Percentiles rank a stretch among this genome's conserved stretches.
Evolutionary conservation across 2,329 filamentous ascomycete species (phyloP).

Genomic region (Helotiales sp.): DNA sequence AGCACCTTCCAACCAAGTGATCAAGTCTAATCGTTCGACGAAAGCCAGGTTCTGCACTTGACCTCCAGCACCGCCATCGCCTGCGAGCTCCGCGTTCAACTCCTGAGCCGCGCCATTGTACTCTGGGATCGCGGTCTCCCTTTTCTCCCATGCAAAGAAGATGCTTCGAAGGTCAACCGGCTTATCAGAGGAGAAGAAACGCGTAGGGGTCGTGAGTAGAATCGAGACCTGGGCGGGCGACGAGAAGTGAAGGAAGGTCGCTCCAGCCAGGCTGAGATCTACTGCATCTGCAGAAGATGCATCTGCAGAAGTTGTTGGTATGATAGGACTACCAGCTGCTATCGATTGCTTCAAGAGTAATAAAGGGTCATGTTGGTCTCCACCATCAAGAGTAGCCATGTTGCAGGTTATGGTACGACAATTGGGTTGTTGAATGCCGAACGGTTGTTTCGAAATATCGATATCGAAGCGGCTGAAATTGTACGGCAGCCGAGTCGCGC

Average conservation of each 20-base stretch:
- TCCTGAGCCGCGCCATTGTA: constrained; percentile 85
- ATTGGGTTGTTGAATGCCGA: neutral
- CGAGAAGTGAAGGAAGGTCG: constrained; percentile 79
- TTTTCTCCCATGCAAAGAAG: constrained; percentile 95
- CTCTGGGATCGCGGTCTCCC: constrained; percentile 85
- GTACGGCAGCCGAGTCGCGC: neutral
- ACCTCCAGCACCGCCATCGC: constrained; percentile 59
- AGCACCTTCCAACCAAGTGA: constrained; percentile 90
- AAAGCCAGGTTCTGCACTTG: constrained; percentile 88
- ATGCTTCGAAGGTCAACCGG: constrained; percentile 89
- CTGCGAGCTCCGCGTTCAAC: constrained; percentile 75
- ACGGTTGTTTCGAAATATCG: neutral
- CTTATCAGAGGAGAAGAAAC: constrained; percentile 79
- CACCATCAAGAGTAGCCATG: constrained; percentile 62
- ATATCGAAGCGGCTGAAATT: neutral
- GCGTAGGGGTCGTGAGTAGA: constrained; percentile 74
- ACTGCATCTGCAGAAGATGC: constrained; percentile 63
- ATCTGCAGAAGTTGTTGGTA: constrained; percentile 75
- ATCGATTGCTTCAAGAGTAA: constrained; percentile 85
- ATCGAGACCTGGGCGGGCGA: constrained; percentile 64
- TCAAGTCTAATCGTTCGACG: constrained; percentile 87
- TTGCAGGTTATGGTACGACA: constrained; percentile 29
- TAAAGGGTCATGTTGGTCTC: constrained; percentile 69
- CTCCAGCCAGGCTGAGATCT: constrained; percentile 66
- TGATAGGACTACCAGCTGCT: constrained; percentile 68